These are phyloP conservation scores for Cladophialophora carrionii DNA, from an alignment of 2,329 filamentous ascomycete species.

Conservation along the genomic window DNA sequence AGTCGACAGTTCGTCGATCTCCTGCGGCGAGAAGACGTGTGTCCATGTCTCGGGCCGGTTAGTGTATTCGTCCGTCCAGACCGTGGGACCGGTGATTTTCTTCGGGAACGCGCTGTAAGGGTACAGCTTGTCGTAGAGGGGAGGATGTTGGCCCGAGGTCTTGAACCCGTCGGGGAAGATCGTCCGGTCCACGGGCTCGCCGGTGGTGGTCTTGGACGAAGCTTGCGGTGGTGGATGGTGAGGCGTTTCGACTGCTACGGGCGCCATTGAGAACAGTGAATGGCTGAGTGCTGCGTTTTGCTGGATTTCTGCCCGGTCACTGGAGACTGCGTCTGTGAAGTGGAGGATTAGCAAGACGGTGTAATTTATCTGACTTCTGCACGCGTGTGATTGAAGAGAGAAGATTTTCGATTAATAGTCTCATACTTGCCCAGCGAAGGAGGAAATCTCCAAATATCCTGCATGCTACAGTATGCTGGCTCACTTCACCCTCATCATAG, in stretches of 20 bases:
- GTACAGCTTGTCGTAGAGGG: slow-evolving; percentile 65
- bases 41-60: slow-evolving; percentile 70
- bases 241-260: slow-evolving; percentile 24
- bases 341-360: no score
- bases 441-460: background rate
- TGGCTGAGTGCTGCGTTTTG: background rate
- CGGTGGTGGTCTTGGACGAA: background rate
- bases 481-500: slow-evolving; percentile 14
- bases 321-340: no score
- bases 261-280: slow-evolving; percentile 23
- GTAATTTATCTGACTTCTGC: no score
- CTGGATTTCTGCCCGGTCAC: no score
- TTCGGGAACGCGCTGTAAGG: slow-evolving; percentile 72
- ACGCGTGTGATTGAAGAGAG: background rate
- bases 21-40: slow-evolving; percentile 67
- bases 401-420: background rate
- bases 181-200: slow-evolving; percentile 30
- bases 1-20: slow-evolving; percentile 68
- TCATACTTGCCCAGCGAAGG: background rate
- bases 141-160: slow-evolving; percentile 72
- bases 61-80: slow-evolving; percentile 71
- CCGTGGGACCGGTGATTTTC: slow-evolving; percentile 70
- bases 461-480: background rate
- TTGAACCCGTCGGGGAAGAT: slow-evolving; percentile 67
- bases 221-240: slow-evolving; percentile 6